Evolutionary conservation across 257 asterid genomes (phyloP), one percentile per base, ranked within the genome.

Genomic region (Voacanga thouarsii): DNA sequence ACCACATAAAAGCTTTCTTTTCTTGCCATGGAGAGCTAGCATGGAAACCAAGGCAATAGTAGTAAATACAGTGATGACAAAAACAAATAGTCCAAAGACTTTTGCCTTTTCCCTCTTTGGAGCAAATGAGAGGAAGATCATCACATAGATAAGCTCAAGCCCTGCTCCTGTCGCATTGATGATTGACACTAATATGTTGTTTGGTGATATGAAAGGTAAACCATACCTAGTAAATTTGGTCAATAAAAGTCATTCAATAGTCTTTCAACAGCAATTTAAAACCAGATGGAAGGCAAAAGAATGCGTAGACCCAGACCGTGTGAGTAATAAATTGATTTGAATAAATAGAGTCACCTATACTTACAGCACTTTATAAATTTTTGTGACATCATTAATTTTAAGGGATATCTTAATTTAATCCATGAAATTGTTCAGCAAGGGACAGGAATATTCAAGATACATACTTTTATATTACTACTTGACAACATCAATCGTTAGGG

Each of bases 91-190:
- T 23, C 87, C 97, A 10, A 80, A 70, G 8, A 91, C 83, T 82
- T 89, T 92, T 19, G 77, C 87, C 80, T 89, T 92, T 81, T 89
- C 97, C 77, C 84, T 91, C 84, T 80, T 90, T 1, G 93, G 88
- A 14, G 98, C 96, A 80, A 75, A 89, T 7, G 81, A 51, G 1
- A 94, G 85, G 75, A 89, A 94, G 19, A 88, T 76, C 63, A 89
- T 14, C 55, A 94, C 92, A 65, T 94, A 94, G 8, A 82, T 49
- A 0, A 87, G 56, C 85, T 94, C 98, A 7, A 94, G 79, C 63
- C 77, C 89, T 0, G 85, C 90, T 7, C 97, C 97, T 1, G 83
- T 66, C 0, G 92, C 96, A 70, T 92, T 92, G 50, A 94, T 87
- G 8, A 80, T 87, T 0, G 93, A 71, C 28, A 94, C 94, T 14